Conservation (phyloP, 768 basidiomycete genomes). For the Trametes sanguinea region DNA sequence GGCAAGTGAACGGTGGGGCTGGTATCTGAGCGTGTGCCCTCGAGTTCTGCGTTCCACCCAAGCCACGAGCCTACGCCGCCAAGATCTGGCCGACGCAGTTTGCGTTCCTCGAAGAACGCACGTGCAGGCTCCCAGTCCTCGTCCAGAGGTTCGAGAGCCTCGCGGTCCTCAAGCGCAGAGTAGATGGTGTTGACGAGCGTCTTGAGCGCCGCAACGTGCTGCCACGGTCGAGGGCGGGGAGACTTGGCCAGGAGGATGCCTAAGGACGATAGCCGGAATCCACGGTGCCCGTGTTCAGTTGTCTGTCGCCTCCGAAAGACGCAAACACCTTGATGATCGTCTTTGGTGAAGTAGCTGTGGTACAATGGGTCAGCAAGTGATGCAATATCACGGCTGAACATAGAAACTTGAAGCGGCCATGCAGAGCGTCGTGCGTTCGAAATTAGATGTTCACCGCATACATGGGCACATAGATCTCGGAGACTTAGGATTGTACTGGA, state of each 20-base stretch:
- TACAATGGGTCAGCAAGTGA: background rate
- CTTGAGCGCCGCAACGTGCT: conserved; percentile 66
- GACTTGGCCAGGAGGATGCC: conserved; percentile 73
- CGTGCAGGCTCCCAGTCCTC: conserved; percentile 64
- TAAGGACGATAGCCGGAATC: conserved; percentile 76
- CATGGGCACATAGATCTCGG: no score
- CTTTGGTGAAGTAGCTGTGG: conserved; percentile 71
- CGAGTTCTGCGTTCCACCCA: conserved; percentile 70
- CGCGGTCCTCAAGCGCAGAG: conserved; percentile 48
- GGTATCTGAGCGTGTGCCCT: conserved; percentile 41
- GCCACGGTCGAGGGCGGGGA: conserved; percentile 71
- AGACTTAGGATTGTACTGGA: no score
- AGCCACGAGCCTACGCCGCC: conserved; percentile 61
- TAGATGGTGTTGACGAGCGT: conserved; percentile 58
- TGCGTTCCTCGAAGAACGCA: conserved; percentile 66
- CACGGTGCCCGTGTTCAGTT: conserved; percentile 70
- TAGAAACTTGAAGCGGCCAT: no score
- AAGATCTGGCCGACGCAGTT: conserved; percentile 49
- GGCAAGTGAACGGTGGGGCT: conserved; percentile 73
- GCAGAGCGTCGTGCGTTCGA: no score
- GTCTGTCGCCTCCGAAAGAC: conserved; percentile 73
- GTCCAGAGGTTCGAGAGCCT: conserved; percentile 50
- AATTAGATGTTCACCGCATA: no score
- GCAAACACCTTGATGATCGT: conserved; percentile 68
- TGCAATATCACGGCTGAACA: background rate